phyloP scores from a whole-genome alignment of 2,329 filamentous ascomycete species.

The Beauveria sp. region DNA sequence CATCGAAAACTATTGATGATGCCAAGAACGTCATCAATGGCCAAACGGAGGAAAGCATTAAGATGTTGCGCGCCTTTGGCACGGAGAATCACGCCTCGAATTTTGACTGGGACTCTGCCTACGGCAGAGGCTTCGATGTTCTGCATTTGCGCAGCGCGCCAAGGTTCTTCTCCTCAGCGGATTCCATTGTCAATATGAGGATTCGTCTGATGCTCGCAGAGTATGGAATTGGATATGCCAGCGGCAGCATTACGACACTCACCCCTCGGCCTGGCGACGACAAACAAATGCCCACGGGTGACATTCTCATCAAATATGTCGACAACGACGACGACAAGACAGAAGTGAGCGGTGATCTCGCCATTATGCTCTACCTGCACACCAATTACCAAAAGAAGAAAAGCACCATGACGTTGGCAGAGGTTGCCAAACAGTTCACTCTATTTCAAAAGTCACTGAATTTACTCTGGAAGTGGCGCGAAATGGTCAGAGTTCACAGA shows the following conservation, averaged over 20 bases:
- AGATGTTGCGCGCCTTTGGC: constrained; percentile 72
- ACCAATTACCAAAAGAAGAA: constrained; percentile 36
- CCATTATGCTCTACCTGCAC: constrained; percentile 55
- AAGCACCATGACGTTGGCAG: constrained; percentile 17
- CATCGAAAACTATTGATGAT: constrained; percentile 51
- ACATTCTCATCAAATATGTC: constrained; percentile 39
- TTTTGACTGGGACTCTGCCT: constrained; percentile 68
- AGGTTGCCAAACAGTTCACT: constrained; percentile 30
- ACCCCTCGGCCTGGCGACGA: constrained; percentile 4
- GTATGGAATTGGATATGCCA: constrained; percentile 38
- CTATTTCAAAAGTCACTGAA: constrained; percentile 36
- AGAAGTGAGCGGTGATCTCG: constrained; percentile 40
- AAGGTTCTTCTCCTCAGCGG: constrained; percentile 42
- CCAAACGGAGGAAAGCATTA: constrained; percentile 54
- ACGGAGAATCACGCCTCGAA: constrained; percentile 68
- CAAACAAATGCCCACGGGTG: constrained; percentile 10
- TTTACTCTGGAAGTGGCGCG: background rate
- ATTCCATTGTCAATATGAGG: constrained; percentile 40
- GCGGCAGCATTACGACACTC: constrained; percentile 30
- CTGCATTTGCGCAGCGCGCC: constrained; percentile 53
- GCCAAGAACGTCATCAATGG: constrained; percentile 64
- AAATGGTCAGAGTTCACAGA: background rate
- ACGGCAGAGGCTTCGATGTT: constrained; percentile 80
- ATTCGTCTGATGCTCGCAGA: constrained; percentile 44
- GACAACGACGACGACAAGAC: constrained; percentile 46